Percentiles rank a stretch among this genome's conserved stretches.
Conservation (phyloP, 768 basidiomycete genomes). For the Amanita pallidorosea region DNA sequence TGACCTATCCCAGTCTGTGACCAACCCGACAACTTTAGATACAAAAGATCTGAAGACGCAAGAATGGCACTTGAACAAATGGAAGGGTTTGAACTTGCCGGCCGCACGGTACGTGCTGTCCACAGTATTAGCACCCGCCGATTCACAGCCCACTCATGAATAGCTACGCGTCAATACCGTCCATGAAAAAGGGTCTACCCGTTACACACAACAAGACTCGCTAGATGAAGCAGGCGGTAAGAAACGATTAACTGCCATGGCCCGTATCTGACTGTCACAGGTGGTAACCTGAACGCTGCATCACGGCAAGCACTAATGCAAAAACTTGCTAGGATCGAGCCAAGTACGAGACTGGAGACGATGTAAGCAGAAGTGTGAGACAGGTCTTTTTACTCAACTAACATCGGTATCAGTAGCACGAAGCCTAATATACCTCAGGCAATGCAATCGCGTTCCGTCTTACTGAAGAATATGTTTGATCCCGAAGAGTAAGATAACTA, state of each 20-base stretch:
- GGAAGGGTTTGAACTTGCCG: slow-evolving; percentile 98
- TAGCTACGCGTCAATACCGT: slow-evolving; percentile 88
- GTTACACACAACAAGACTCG: slow-evolving; percentile 67
- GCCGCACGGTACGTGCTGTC: slow-evolving; percentile 59
- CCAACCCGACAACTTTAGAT: slow-evolving; percentile 31
- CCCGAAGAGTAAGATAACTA: slow-evolving; percentile 75
- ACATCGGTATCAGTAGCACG: slow-evolving; percentile 29
- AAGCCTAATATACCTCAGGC: slow-evolving; percentile 74
- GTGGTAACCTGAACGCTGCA: slow-evolving; percentile 95
- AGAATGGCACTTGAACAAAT: slow-evolving; percentile 97
- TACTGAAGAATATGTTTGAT: slow-evolving; percentile 93
- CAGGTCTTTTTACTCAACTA: slow-evolving; percentile 1
- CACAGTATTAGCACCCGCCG: slow-evolving; percentile 6
- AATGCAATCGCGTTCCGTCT: slow-evolving; percentile 82
- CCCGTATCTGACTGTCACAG: slow-evolving; percentile 24
- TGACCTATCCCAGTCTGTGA: background rate
- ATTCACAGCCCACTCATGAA: slow-evolving; percentile 4
- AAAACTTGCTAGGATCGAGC: slow-evolving; percentile 96
- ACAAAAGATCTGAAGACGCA: slow-evolving; percentile 86
- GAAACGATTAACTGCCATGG: background rate
- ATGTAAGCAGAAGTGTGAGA: slow-evolving; percentile 32
- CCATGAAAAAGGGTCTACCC: slow-evolving; percentile 77
- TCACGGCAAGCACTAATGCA: slow-evolving; percentile 99
- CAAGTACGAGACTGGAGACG: slow-evolving; percentile 45
- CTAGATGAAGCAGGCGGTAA: slow-evolving; percentile 87